Evolutionary conservation across 768 basidiomycete species (phyloP).

Genomic region (Termitomyces sp.): DNA sequence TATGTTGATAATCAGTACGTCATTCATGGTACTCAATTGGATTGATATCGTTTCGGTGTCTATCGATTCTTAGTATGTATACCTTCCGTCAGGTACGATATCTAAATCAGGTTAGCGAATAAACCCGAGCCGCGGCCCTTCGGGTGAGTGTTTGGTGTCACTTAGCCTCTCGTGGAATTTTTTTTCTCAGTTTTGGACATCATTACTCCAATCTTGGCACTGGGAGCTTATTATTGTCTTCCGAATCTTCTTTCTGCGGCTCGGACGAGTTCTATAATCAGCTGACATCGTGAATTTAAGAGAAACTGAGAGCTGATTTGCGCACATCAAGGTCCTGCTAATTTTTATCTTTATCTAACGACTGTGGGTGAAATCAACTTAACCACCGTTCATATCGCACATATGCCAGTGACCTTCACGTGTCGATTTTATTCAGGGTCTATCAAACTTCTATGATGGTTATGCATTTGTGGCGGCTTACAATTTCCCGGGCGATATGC

Average conservation of each 20-base stretch:
- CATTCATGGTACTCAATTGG: neutral
- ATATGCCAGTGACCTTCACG: neutral
- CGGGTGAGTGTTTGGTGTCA: conserved; percentile 26
- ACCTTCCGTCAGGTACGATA: neutral
- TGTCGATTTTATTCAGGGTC: conserved; percentile 34
- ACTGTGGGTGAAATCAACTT: conserved; percentile 56
- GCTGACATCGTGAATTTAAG: conserved; percentile 26
- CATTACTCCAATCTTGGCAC: conserved; percentile 46
- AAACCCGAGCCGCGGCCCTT: conserved; percentile 53
- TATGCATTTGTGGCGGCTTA: conserved; percentile 55
- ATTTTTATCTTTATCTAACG: conserved; percentile 58
- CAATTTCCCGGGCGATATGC: conserved; percentile 33
- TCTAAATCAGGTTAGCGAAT: conserved; percentile 45
- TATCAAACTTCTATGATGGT: conserved; percentile 44
- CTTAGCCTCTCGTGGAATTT: no score
- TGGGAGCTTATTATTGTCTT: conserved; percentile 55
- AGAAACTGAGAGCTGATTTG: conserved; percentile 64
- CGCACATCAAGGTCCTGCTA: conserved; percentile 61
- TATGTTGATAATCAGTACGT: conserved; percentile 19
- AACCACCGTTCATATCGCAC: conserved; percentile 40
- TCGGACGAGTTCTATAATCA: conserved; percentile 44
- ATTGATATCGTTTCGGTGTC: conserved; percentile 14
- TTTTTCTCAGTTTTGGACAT: conserved; percentile 38
- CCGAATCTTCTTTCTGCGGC: conserved; percentile 48
- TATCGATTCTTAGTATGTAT: conserved; percentile 24